These are phyloP conservation scores for Fraxinus dipetala DNA, from an alignment of 305 asterid genomes.

Conservation along the genomic window DNA sequence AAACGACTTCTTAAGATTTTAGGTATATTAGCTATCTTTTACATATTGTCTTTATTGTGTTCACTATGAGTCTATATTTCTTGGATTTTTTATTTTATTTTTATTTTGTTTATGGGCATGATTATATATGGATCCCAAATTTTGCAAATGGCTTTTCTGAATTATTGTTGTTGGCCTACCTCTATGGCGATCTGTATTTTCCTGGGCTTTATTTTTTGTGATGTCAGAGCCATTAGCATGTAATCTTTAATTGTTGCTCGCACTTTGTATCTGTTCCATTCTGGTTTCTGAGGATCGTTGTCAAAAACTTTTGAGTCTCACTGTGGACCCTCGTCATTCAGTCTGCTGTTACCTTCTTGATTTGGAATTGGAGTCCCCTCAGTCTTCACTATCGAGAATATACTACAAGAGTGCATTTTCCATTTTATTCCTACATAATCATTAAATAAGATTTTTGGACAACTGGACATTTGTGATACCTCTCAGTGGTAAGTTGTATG, in stretches of 20 bases:
- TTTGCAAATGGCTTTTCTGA: not conserved
- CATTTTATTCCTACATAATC: not conserved
- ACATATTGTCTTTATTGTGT: too few relatives aligned
- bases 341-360: not conserved
- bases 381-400: not conserved
- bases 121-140: not conserved
- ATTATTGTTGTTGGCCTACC: not conserved
- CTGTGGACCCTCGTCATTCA: not conserved
- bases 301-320: not conserved
- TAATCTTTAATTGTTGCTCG: not conserved
- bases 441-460: not conserved
- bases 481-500: not conserved
- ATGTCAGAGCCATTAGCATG: not conserved
- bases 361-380: not conserved
- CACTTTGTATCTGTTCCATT: not conserved
- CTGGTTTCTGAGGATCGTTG: not conserved
- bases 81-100: too few relatives aligned
- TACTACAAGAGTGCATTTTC: not conserved
- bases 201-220: not conserved
- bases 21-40: not conserved
- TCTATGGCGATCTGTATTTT: not conserved
- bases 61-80: too few relatives aligned
- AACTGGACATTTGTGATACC: not conserved
- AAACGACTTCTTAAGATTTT: not conserved
- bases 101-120: too few relatives aligned